phyloP scores from a whole-genome alignment of 2,329 filamentous ascomycete species.

The Ceratocystis alfenasii region DNA sequence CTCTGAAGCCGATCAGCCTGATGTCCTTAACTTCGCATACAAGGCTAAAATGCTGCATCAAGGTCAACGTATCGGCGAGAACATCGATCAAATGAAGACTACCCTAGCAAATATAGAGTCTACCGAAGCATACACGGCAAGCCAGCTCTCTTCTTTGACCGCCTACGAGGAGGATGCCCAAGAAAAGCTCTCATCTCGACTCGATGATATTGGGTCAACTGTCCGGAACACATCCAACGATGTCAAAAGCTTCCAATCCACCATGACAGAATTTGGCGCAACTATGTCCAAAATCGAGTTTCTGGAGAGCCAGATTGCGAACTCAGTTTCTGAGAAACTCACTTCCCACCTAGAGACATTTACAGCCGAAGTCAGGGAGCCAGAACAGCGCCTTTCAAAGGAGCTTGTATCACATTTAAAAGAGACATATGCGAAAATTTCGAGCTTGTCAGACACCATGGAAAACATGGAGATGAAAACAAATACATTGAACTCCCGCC shows the following conservation, averaged over 20 bases:
- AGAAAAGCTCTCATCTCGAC: slow-evolving; percentile 12
- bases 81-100: slow-evolving; percentile 17
- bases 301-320: slow-evolving; percentile 8
- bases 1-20: slow-evolving; percentile 9
- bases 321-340: background rate
- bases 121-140: slow-evolving; percentile 14
- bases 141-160: slow-evolving; percentile 14
- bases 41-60: slow-evolving; percentile 20
- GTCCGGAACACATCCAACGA: slow-evolving; percentile 5
- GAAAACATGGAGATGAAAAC: slow-evolving; percentile 14
- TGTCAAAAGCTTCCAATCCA: slow-evolving; percentile 16
- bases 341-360: background rate
- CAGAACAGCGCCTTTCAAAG: slow-evolving; percentile 14
- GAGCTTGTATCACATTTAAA: slow-evolving; percentile 17
- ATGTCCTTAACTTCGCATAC: slow-evolving; percentile 19
- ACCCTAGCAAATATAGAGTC: slow-evolving; percentile 20
- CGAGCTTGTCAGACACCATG: slow-evolving; percentile 12
- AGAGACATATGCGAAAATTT: slow-evolving; percentile 11
- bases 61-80: slow-evolving; percentile 3
- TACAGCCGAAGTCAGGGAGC: background rate
- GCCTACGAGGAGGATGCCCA: slow-evolving; percentile 6
- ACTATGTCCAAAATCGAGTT: slow-evolving; percentile 15
- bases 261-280: slow-evolving; percentile 9
- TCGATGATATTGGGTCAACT: slow-evolving; percentile 13
- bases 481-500: slow-evolving; percentile 10